Evolutionary conservation across 2,329 filamentous ascomycete species (phyloP).

Genomic region (Coniochaeta hoffmannii): DNA sequence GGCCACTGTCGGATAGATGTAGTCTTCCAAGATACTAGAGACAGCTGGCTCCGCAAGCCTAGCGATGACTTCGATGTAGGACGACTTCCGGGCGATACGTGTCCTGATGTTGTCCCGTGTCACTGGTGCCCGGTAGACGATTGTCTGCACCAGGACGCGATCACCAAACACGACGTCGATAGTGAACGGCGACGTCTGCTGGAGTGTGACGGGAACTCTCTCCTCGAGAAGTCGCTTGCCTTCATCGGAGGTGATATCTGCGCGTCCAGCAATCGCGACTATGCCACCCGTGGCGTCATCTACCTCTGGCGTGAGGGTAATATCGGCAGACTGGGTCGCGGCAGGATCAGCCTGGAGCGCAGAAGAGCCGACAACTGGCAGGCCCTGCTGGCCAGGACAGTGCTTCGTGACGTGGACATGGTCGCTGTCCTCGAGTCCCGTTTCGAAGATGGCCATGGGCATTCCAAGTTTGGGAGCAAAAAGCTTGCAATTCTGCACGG

Average conservation of each 20-base stretch:
- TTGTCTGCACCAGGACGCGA: constrained; percentile 18
- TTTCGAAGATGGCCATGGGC: constrained; percentile 23
- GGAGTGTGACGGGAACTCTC: constrained; percentile 23
- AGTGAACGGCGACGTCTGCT: constrained; percentile 24
- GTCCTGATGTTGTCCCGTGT: constrained; percentile 24
- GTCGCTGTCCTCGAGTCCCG: constrained; percentile 18
- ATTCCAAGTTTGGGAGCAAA: constrained; percentile 19
- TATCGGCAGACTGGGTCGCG: neutral
- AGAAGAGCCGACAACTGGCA: constrained; percentile 18
- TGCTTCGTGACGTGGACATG: constrained; percentile 29
- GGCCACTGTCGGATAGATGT: constrained; percentile 27
- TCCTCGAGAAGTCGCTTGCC: constrained; percentile 29
- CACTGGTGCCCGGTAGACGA: constrained; percentile 34
- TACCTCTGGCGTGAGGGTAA: neutral
- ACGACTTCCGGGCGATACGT: constrained; percentile 34
- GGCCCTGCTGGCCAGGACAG: constrained; percentile 24
- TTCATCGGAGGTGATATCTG: constrained; percentile 27
- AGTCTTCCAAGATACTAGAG: constrained; percentile 17
- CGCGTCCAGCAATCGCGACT: constrained; percentile 17
- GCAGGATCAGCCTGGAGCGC: neutral
- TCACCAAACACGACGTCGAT: constrained; percentile 32
- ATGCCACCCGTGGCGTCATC: constrained; percentile 5
- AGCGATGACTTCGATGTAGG: constrained; percentile 37
- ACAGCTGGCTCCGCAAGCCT: constrained; percentile 20
- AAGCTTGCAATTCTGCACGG: constrained; percentile 13